phyloP scores from a whole-genome alignment of 2,329 filamentous ascomycete species.

The Aspergillus proliferans region DNA sequence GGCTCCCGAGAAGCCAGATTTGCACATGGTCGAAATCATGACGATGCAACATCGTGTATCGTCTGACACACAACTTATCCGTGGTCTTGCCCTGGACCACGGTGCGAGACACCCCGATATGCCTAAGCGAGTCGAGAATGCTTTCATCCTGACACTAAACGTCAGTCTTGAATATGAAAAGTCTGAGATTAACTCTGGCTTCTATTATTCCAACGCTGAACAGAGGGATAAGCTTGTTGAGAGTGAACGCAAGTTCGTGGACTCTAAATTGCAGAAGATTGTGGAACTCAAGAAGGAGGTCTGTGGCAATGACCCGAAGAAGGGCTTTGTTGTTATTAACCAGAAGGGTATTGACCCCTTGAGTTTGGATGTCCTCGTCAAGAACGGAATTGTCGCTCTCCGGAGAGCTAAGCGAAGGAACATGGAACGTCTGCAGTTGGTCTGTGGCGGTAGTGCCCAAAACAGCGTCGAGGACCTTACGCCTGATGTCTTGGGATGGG shows the following conservation, averaged over 20 bases:
- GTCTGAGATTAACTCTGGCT: slow-evolving; percentile 96
- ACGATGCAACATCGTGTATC: slow-evolving; percentile 99
- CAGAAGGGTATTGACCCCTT: slow-evolving; percentile 98
- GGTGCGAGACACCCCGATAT: slow-evolving; percentile 96
- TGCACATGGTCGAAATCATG: slow-evolving; percentile 99
- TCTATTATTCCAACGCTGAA: slow-evolving; percentile 96
- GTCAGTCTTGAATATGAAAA: slow-evolving; percentile 98
- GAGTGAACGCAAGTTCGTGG: slow-evolving; percentile 91
- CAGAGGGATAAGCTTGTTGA: slow-evolving; percentile 97
- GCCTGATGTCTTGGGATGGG: slow-evolving; percentile 87
- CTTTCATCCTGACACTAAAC: slow-evolving; percentile 89
- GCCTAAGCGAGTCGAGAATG: slow-evolving; percentile 94
- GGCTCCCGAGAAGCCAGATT: slow-evolving; percentile 81
- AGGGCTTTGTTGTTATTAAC: slow-evolving; percentile 96
- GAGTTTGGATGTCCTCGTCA: slow-evolving; percentile 89
- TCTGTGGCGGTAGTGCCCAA: slow-evolving; percentile 84
- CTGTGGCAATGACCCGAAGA: slow-evolving; percentile 85
- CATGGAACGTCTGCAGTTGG: slow-evolving; percentile 95
- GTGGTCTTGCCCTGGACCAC: slow-evolving; percentile 87
- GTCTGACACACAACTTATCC: slow-evolving; percentile 92
- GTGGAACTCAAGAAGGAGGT: slow-evolving; percentile 97
- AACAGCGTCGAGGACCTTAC: slow-evolving; percentile 94
- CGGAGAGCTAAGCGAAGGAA: slow-evolving; percentile 94
- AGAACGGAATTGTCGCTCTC: slow-evolving; percentile 95
- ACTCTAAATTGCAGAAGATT: slow-evolving; percentile 94